Conservation (phyloP, 73 alveolate species). For the Uronychia setigera region DNA sequence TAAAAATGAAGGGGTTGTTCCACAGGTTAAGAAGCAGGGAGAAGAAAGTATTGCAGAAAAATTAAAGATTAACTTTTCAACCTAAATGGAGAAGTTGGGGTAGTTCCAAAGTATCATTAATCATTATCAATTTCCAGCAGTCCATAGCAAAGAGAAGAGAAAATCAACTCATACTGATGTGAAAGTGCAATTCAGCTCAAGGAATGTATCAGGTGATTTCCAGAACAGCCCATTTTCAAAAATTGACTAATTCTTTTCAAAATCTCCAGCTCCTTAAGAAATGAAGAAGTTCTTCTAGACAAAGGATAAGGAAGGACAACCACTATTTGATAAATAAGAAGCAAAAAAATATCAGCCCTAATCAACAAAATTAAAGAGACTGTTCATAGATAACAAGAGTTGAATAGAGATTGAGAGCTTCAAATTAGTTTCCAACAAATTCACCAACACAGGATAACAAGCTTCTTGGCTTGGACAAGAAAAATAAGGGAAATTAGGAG, state of each 20-base stretch:
- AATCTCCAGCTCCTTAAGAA: no score
- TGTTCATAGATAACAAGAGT: not conserved
- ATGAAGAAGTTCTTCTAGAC: not conserved
- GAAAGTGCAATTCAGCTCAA: not conserved
- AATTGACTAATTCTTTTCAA: no score
- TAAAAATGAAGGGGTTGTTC: no score
- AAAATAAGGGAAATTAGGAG: not conserved
- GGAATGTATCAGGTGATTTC: not conserved
- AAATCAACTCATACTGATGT: not conserved
- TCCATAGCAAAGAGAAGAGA: not conserved
- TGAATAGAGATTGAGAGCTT: not conserved
- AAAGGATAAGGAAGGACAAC: not conserved
- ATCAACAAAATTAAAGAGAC: not conserved
- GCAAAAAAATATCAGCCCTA: no score
- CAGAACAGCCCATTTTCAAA: not conserved
- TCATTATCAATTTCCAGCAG: not conserved
- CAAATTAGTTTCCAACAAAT: not conserved
- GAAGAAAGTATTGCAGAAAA: not conserved
- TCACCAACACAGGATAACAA: no score
- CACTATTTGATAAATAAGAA: no score
- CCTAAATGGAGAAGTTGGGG: not conserved
- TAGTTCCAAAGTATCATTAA: not conserved
- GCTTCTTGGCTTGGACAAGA: no score
- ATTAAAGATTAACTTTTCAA: not conserved
- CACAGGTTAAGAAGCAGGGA: no score